phyloP scores from a whole-genome alignment of 805 yeast species.

The Pichia membranifaciens region DNA sequence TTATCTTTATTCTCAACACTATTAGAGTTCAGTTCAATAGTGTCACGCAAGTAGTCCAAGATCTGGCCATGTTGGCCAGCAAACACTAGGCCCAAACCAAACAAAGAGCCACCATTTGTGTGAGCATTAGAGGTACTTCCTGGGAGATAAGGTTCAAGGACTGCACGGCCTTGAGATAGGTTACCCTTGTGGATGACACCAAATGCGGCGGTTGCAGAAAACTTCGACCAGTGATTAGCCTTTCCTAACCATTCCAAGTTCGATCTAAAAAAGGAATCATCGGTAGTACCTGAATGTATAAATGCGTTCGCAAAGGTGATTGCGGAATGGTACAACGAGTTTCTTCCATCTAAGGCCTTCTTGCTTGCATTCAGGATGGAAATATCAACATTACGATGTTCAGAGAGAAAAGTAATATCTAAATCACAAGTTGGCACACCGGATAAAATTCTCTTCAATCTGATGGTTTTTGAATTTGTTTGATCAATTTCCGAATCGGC shows the following conservation, averaged over 20 bases:
- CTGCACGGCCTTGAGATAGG: conserved; percentile 79
- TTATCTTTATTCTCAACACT: conserved; percentile 43
- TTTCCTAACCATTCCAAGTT: conserved; percentile 94
- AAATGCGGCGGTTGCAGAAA: conserved; percentile 94
- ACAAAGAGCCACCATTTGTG: conserved; percentile 92
- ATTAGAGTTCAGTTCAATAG: conserved; percentile 54
- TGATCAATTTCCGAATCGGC: conserved; percentile 25
- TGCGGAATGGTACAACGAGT: conserved; percentile 92
- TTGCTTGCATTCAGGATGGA: conserved; percentile 78
- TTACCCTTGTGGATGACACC: conserved; percentile 97
- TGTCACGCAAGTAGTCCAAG: conserved; percentile 68
- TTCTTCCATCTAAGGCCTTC: conserved; percentile 78
- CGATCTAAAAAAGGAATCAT: conserved; percentile 83
- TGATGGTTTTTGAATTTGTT: conserved; percentile 20
- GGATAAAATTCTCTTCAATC: conserved; percentile 61
- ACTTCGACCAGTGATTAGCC: conserved; percentile 98
- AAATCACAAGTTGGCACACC: conserved; percentile 94
- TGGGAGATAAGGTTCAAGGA: conserved; percentile 87
- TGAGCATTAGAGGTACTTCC: conserved; percentile 74
- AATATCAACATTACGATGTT: conserved; percentile 82
- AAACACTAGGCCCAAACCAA: conserved; percentile 86
- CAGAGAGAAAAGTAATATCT: conserved; percentile 79
- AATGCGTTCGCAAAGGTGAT: conserved; percentile 92
- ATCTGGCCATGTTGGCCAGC: conserved; percentile 95
- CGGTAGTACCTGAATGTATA: conserved; percentile 94